Percentiles rank a stretch among this genome's conserved stretches.
These are phyloP conservation scores for Nectriaceae sp. DNA, from an alignment of 2,329 filamentous ascomycete species.

Conservation along the genomic window DNA sequence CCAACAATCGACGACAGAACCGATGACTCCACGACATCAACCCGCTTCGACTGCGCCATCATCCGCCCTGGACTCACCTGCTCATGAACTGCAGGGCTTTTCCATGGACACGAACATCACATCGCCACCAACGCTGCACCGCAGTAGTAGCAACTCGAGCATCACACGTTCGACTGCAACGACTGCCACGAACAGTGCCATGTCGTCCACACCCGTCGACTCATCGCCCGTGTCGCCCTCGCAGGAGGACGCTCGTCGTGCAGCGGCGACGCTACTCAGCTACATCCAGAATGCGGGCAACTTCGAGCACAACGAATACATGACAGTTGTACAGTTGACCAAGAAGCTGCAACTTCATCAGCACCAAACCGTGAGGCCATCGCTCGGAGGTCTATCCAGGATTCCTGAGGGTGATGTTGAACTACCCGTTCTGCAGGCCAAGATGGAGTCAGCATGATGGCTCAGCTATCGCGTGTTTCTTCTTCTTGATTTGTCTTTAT, in stretches of 20 bases:
- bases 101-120: conserved; percentile 47
- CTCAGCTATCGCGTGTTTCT: conserved; percentile 1
- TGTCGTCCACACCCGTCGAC: conserved; percentile 40
- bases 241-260: conserved; percentile 82
- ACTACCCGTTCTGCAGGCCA: conserved; percentile 35
- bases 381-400: conserved; percentile 52
- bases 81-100: conserved; percentile 48
- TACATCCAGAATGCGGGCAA: conserved; percentile 77
- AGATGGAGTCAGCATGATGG: conserved; percentile 33
- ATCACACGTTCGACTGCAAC: conserved; percentile 30
- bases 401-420: conserved; percentile 61
- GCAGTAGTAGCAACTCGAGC: conserved; percentile 37
- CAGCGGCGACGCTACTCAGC: conserved; percentile 77
- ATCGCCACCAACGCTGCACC: conserved; percentile 37
- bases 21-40: conserved; percentile 53
- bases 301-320: conserved; percentile 75
- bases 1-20: conserved; percentile 41
- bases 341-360: conserved; percentile 79
- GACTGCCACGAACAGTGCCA: conserved; percentile 17
- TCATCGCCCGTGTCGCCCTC: conserved; percentile 68
- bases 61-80: conserved; percentile 54
- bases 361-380: conserved; percentile 33
- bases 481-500: conserved; percentile 13
- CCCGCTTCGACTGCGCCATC: conserved; percentile 50
- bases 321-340: conserved; percentile 78